Evolutionary conservation across 140 eudicot genomes (phyloP).

Genomic region (Stevia rebaudiana): DNA sequence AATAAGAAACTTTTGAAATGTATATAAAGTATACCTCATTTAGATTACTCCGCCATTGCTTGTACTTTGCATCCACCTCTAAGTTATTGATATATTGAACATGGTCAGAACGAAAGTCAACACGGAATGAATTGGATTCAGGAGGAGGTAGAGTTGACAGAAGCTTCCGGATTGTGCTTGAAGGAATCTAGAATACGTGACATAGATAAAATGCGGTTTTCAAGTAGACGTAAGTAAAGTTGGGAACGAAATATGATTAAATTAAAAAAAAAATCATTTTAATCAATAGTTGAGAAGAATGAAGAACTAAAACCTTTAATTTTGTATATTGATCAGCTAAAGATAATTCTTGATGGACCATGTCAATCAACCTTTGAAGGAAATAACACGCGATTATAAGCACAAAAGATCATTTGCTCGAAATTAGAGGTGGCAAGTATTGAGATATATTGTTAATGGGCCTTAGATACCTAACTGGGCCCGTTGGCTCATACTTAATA

Average conservation of each 20-base stretch:
- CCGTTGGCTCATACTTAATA: too few relatives aligned
- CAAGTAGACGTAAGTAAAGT: neutral
- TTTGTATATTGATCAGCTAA: slow-evolving; percentile 85
- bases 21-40: slow-evolving; percentile 61
- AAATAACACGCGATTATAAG: slow-evolving; percentile 16
- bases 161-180: slow-evolving; percentile 58
- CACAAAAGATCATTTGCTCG: slow-evolving; percentile 3
- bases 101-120: slow-evolving; percentile 87
- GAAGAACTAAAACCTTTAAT: slow-evolving; percentile 49
- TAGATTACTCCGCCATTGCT: slow-evolving; percentile 82
- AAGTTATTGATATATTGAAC: slow-evolving; percentile 87
- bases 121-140: slow-evolving; percentile 64
- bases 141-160: slow-evolving; percentile 70
- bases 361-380: slow-evolving; percentile 63
- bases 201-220: neutral
- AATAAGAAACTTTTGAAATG: neutral
- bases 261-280: neutral
- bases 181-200: slow-evolving; percentile 53
- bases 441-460: too few relatives aligned
- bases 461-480: too few relatives aligned
- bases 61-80: slow-evolving; percentile 83
- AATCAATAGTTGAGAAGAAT: neutral
- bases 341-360: slow-evolving; percentile 88
- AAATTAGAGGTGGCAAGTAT: neutral
- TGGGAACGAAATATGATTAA: neutral